Base-by-base conservation (phyloP, 2,329 filamentous ascomycete species). In the Cordyceps cateniannulata region DNA sequence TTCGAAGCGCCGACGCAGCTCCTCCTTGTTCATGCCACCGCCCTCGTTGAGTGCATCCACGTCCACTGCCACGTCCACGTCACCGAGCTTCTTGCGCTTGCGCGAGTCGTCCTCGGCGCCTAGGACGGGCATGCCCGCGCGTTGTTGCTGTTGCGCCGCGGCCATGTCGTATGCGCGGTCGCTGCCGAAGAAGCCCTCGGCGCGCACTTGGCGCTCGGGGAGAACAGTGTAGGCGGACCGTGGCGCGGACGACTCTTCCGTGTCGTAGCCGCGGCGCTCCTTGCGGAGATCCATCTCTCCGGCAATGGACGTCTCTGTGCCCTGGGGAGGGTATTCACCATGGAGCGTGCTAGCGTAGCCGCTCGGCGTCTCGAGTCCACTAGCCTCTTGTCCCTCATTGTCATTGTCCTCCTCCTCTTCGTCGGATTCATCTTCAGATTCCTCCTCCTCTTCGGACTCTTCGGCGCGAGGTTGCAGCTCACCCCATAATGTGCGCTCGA, bases 51-150 rank as follows among this genome's bases (percentile, higher is more conserved):
- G 74, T 42, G 88, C 83, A 70, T 98, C 93, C 5, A 91, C 85
- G 68, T 98, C 92, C 64, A 99, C 85, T 25, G 92, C 91, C 29
- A 98, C 89, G 67, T 99, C 95, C 25, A 99, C 84, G 72, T 99
- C 95, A 45, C 93, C 95, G 4, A 90, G 93, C 82, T 97, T 96
- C 85, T 98, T 99, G 69, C 91, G 85, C 77, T 96, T 95, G 69
- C 90, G 80, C 25, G 75, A 81, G 60, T 92, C 85, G 62, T 92
- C 89, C 25, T 96, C 91, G 64, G 85, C 83, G 12, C 93, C 95
- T 4, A 99, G 83, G 3, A 96, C 83, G 1, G 90, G 89, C 63
- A 90, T 74, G 62, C 80, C 77, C 24, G 79, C 55, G 76, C 82
- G 78, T 64, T 35, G 32, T 12, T 35, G 32, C 32, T 35, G 32